Evolutionary conservation across 306 rosid genomes (phyloP), one percentile per base, ranked within the genome.

Genomic region (Cicer chorassanicum): DNA sequence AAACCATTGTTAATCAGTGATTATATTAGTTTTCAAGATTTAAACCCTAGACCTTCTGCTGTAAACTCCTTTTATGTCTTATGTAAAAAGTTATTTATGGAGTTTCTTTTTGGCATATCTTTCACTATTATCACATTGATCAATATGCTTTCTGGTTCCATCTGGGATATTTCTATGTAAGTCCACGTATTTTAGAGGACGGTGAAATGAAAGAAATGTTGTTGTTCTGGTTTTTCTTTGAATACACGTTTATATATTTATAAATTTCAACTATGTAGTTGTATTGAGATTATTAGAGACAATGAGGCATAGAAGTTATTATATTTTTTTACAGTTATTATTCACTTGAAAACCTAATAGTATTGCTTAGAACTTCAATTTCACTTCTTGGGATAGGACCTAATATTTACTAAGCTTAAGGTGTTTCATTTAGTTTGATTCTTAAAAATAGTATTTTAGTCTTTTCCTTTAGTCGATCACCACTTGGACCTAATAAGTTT

Each of bases 201-300:
- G 7, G 49, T 8, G 38, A 21, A 36, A 70, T 6, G 41, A 55
- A 15, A 18, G 50, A 43, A 54, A 38, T 24, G 71, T 11, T 8
- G 24, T 41, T 42, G 0, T 41, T 29, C 77, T 62, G 10, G 60
- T 46, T 59, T 36, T 24, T 11, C 50, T 21, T 39, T 6, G 13
- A n/a, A 14, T 77, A 16, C 63, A 70, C 55, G 29, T 66, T 67
- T 15, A 16, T 55, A 65, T 55, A 29, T 70, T 21, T 69, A 46
- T n/a, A 57, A 46, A 40, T 60, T 62, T 64, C 55, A 21, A 50
- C 12, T 19, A 69, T 45, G 18, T 68, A 16, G 14, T 9, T 24
- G 46, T 15, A 14, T 70, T 42, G 57, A 62, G 64, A 61, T n/a
- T 60, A 61, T 13, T 7, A 40, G 65, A 50, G 48, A 29, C 57